These are phyloP conservation scores for Pisolithus thermaeus DNA, from an alignment of 1,284 basidiomycete species.

Conservation along the genomic window DNA sequence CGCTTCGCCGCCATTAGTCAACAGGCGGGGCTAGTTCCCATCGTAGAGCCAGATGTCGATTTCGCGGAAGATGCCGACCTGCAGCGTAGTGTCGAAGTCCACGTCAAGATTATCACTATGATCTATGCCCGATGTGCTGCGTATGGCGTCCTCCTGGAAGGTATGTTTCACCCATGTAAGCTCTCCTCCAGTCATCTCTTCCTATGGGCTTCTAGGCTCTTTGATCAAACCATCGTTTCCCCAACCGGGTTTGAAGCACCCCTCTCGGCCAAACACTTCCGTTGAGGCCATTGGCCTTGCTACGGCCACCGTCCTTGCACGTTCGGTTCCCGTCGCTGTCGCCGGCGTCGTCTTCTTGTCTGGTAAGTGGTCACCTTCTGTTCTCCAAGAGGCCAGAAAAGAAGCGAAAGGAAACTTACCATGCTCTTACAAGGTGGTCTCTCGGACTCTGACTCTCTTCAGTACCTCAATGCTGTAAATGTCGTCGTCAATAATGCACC, in stretches of 20 bases:
- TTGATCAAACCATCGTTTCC: constrained; percentile 50
- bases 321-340: constrained; percentile 41
- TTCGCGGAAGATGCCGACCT: constrained; percentile 44
- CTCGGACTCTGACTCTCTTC: constrained; percentile 32
- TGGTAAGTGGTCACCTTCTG: constrained; percentile 26
- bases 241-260: constrained; percentile 41
- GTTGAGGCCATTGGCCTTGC: constrained; percentile 43
- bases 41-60: constrained; percentile 50
- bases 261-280: constrained; percentile 32
- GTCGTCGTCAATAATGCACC: constrained; percentile 30
- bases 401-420: neutral
- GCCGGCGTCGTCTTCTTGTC: constrained; percentile 47
- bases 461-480: constrained; percentile 37
- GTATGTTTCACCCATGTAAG: constrained; percentile 18
- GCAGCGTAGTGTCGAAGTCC: constrained; percentile 41
- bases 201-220: constrained; percentile 28
- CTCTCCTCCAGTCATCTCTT: neutral
- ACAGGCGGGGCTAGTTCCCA: constrained; percentile 45
- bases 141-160: constrained; percentile 47
- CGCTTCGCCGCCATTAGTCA: constrained; percentile 43
- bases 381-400: neutral
- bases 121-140: constrained; percentile 41
- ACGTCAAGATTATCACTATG: constrained; percentile 38
- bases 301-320: constrained; percentile 41
- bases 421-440: constrained; percentile 32